These are phyloP conservation scores for Thielaviopsis euricoi DNA, from an alignment of 2,329 filamentous ascomycete genomes.

Conservation along the genomic window DNA sequence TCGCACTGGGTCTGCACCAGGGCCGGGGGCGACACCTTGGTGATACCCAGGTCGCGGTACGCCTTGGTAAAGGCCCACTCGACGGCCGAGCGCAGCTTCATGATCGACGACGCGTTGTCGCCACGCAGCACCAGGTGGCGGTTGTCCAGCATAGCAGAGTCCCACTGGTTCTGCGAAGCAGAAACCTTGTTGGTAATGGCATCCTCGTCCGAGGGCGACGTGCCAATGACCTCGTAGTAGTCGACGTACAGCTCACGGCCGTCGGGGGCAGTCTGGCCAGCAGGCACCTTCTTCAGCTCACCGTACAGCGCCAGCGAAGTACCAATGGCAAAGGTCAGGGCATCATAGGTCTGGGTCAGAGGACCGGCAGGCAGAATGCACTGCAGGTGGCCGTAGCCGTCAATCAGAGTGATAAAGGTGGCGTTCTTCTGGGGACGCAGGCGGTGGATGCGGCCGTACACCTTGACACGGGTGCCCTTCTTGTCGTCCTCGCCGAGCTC, in stretches of 20 bases:
- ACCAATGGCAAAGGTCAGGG: slow-evolving; percentile 68
- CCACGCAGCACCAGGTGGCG: slow-evolving; percentile 74
- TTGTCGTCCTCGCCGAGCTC: slow-evolving; percentile 38
- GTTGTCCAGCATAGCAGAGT: slow-evolving; percentile 57
- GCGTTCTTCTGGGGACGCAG: slow-evolving; percentile 68
- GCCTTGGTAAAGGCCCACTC: slow-evolving; percentile 65
- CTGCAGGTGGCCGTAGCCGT: slow-evolving; percentile 67
- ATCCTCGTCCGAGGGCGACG: slow-evolving; percentile 72
- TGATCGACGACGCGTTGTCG: slow-evolving; percentile 66
- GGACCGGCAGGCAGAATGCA: slow-evolving; percentile 62
- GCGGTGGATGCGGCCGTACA: slow-evolving; percentile 70
- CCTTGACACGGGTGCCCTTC: slow-evolving; percentile 59
- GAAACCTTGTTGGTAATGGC: slow-evolving; percentile 69
- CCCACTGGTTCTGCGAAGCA: slow-evolving; percentile 30
- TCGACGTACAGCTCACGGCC: slow-evolving; percentile 81
- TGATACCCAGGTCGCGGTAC: slow-evolving; percentile 60
- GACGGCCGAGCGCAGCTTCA: slow-evolving; percentile 71
- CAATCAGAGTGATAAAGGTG: slow-evolving; percentile 71
- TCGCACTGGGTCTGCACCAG: slow-evolving; percentile 93
- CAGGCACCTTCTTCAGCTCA: slow-evolving; percentile 67
- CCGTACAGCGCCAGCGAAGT: slow-evolving; percentile 75
- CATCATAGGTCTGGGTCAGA: slow-evolving; percentile 82
- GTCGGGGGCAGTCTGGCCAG: slow-evolving; percentile 62
- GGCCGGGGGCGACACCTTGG: slow-evolving; percentile 76
- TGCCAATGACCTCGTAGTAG: slow-evolving; percentile 66